A percentile compares a stretch with the other conserved stretches of the same genome.
phyloP scores from a whole-genome alignment of 257 asterid species.

The Solanum dulcamara region DNA sequence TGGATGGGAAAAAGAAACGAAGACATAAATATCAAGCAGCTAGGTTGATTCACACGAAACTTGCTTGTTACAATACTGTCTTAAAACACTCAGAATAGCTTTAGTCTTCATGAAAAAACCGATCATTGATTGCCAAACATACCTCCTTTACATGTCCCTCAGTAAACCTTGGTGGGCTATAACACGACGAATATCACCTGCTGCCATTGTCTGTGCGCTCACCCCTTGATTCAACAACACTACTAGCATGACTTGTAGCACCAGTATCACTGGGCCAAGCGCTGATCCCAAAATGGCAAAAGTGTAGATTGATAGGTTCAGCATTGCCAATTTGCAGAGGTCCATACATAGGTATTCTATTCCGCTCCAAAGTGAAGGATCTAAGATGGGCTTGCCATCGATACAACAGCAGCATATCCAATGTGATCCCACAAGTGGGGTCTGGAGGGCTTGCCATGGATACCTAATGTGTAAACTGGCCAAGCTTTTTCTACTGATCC shows the following conservation, averaged over 20 bases:
- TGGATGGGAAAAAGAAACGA: no score
- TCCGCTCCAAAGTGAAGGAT: constrained; percentile 22
- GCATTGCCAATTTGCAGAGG: constrained; percentile 72
- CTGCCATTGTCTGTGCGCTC: no score
- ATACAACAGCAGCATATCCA: not conserved
- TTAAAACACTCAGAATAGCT: no score
- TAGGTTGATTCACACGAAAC: no score
- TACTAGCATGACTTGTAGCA: constrained; percentile 81
- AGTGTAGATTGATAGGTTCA: constrained; percentile 82
- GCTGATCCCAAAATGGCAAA: constrained; percentile 83
- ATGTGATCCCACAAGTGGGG: not conserved
- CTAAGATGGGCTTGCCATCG: constrained; percentile 32
- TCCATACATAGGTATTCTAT: constrained; percentile 59
- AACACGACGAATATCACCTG: no score
- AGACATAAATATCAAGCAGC: no score
- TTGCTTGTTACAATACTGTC: no score
- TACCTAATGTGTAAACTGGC: constrained; percentile 56
- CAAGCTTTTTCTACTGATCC: constrained; percentile 95
- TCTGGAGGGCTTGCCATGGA: constrained; percentile 26
- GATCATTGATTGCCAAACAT: no score
- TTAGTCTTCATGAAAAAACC: no score
- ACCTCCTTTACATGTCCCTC: no score
- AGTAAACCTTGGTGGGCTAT: no score
- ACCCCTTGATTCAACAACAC: constrained; percentile 71
- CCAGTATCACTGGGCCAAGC: constrained; percentile 88